phyloP scores from a whole-genome alignment of 352 stramenopile species.

The Phytophthora pini region DNA sequence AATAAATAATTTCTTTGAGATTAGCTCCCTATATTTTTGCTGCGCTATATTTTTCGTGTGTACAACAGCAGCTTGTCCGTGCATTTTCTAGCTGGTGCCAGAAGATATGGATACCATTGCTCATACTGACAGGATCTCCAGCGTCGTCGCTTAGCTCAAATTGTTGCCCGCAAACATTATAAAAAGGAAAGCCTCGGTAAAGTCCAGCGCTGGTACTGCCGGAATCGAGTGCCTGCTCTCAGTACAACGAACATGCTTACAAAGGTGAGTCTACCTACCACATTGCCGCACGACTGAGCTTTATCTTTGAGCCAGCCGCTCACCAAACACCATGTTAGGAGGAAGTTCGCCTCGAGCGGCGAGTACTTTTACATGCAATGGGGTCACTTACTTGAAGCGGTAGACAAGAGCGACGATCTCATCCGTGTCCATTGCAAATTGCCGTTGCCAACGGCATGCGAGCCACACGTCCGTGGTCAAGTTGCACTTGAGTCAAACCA shows the following conservation, averaged over 20 bases:
- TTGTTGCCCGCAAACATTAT: not conserved
- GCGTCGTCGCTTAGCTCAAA: not conserved
- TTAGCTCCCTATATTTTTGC: no score
- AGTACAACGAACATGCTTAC: not conserved
- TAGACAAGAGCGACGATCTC: not conserved
- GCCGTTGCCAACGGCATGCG: no score
- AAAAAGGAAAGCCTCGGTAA: constrained; percentile 1
- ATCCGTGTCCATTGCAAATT: not conserved
- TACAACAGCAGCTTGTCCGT: not conserved
- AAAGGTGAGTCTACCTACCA: not conserved
- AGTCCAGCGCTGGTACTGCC: not conserved
- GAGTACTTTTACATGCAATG: no score
- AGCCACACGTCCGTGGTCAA: not conserved
- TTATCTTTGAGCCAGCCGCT: no score
- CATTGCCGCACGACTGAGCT: no score
- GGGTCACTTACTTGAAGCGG: not conserved
- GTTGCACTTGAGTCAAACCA: constrained; percentile 23
- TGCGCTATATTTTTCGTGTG: no score
- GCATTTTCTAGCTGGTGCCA: not conserved
- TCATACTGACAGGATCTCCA: not conserved
- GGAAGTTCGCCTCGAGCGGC: no score
- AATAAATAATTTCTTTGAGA: no score
- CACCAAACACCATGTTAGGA: no score
- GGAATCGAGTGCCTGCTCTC: not conserved
- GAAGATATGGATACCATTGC: not conserved